phyloP scores from a whole-genome alignment of 805 yeast genomes.

The Pichia sporocuriosa region DNA sequence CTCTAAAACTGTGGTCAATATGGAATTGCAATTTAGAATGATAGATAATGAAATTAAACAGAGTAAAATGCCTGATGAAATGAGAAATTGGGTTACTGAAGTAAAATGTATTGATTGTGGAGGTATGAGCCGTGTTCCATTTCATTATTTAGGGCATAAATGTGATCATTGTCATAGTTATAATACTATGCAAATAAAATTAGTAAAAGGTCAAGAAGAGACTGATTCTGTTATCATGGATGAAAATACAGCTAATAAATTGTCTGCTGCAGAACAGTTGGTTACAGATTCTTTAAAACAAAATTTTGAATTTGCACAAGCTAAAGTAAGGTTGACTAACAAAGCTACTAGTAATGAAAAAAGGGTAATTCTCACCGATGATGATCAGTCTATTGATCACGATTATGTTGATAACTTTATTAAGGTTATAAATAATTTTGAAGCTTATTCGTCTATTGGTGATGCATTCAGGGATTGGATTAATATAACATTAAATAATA shows the following conservation, averaged over 20 bases:
- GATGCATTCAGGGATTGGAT: slow-evolving; percentile 34
- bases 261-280: slow-evolving; percentile 3
- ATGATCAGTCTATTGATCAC: slow-evolving; percentile 19
- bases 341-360: neutral
- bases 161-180: slow-evolving; percentile 85
- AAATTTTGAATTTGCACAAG: slow-evolving; percentile 29
- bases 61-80: slow-evolving; percentile 77
- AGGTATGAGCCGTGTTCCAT: slow-evolving; percentile 66
- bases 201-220: slow-evolving; percentile 56
- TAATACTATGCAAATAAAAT: slow-evolving; percentile 68
- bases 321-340: slow-evolving; percentile 7
- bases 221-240: slow-evolving; percentile 10
- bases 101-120: slow-evolving; percentile 83
- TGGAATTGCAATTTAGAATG: slow-evolving; percentile 83
- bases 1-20: slow-evolving; percentile 74
- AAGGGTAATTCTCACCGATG: slow-evolving; percentile 13
- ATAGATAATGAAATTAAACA: slow-evolving; percentile 74
- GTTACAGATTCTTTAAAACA: slow-evolving; percentile 27
- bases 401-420: slow-evolving; percentile 29
- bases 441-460: slow-evolving; percentile 27
- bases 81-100: slow-evolving; percentile 66
- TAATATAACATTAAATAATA: slow-evolving; percentile 10
- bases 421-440: slow-evolving; percentile 30
- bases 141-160: slow-evolving; percentile 80
- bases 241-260: neutral